Evolutionary conservation across 495 filamentous ascomycete genomes (phyloP), one percentile per base, ranked within the genome.

Genomic region (Aspergillus egyptiacus): DNA sequence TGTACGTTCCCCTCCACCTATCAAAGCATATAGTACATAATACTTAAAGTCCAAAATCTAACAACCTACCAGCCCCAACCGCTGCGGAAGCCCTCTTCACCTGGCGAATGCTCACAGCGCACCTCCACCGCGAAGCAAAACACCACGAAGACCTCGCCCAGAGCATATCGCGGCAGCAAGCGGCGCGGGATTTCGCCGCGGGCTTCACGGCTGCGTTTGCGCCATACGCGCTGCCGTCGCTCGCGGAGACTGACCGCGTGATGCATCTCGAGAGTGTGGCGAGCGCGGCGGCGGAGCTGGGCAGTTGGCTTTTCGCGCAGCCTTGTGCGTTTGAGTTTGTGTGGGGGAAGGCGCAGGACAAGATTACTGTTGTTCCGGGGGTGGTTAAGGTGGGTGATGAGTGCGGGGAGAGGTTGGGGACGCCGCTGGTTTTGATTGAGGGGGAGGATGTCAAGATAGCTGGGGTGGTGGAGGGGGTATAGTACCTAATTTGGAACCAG

Each of bases 31-130:
- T 10, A 6, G 8, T 13, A 51, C 36, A 24, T 3, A n/a, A n/a
- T n/a, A n/a, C n/a, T n/a, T n/a, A n/a, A n/a, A n/a, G n/a, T n/a
- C n/a, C n/a, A n/a, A n/a, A n/a, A 10, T 5, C 9, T 23, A 20
- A 31, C 23, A 41, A 50, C 27, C 42, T 34, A 48, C 25, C 5
- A 4, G n/a, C n/a, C 33, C 9, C 14, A 35, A 3, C 33, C 33
- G 5, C 5, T 17, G 27, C 6, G 27, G 14, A 38, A 9, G 25
- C 48, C 37, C 17, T 54, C 13, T 64, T 60, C 40, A 44, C 50
- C 23, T 64, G 61, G 61, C 61, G 64, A 33, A 60, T 67, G 46
- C 47, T 64, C 23, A 57, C 56, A 7, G 51, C 56, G 0, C 20
- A 58, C 28, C 45, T 65, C 34, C 39, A 57, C 33, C 1, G n/a